Evolutionary conservation across 176 grass and related monocot species (phyloP).

Genomic region (Cymbopogon citratus): DNA sequence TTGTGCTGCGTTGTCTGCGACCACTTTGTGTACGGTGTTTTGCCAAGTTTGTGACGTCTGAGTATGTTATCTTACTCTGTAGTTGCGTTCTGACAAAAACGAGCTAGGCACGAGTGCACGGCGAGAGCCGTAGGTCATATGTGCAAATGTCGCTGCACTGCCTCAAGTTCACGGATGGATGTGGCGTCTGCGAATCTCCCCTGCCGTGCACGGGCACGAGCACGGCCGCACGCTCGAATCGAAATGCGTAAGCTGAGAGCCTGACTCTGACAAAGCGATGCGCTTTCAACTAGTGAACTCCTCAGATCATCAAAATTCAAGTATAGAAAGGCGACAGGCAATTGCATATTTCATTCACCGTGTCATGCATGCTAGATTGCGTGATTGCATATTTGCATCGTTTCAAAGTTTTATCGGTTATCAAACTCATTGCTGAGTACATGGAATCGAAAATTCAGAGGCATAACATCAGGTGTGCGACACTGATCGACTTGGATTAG

Average conservation of each 20-base stretch:
- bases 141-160: background rate
- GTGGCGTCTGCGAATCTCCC: background rate
- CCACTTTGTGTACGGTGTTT: background rate
- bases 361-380: too few species aligned
- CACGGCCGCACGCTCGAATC: background rate
- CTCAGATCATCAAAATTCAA: too few species aligned
- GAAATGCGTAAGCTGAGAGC: background rate
- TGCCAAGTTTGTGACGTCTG: background rate
- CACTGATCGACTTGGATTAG: background rate
- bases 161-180: background rate
- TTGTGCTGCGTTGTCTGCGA: background rate
- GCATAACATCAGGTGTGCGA: background rate
- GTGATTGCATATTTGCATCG: background rate
- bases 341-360: background rate
- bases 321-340: background rate
- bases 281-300: background rate
- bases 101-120: background rate
- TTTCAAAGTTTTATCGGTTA: background rate
- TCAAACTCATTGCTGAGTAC: too few species aligned
- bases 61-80: background rate
- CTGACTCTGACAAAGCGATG: background rate
- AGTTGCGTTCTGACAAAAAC: background rate
- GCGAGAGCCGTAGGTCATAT: background rate
- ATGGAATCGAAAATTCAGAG: background rate
- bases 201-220: background rate